Evolutionary conservation across 768 basidiomycete genomes (phyloP).

Genomic region (Royoungia palumana): DNA sequence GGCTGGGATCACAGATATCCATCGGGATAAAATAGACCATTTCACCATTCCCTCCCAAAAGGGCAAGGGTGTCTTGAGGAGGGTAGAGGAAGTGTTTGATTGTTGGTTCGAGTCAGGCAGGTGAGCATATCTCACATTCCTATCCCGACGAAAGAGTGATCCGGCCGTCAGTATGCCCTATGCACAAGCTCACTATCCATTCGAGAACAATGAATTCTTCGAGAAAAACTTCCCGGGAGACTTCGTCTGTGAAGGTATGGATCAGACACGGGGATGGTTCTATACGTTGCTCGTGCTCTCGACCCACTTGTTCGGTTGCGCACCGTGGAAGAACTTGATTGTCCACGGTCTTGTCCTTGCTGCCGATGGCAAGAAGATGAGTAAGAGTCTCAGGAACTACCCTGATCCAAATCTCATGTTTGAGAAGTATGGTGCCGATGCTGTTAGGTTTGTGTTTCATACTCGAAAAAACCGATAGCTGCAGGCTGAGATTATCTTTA

Average conservation of each 20-base stretch:
- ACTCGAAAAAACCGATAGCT: not conserved
- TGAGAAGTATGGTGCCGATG: constrained; percentile 91
- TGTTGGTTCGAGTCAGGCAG: constrained; percentile 99
- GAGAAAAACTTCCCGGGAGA: constrained; percentile 88
- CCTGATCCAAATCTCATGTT: constrained; percentile 93
- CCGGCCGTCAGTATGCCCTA: constrained; percentile 83
- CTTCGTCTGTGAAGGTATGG: constrained; percentile 97
- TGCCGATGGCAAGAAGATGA: constrained; percentile 99
- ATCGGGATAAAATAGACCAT: constrained; percentile 92
- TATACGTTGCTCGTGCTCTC: constrained; percentile 95
- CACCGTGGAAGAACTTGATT: constrained; percentile 98
- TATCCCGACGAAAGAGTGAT: not conserved
- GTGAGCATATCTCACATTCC: constrained; percentile 39
- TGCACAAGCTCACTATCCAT: constrained; percentile 95
- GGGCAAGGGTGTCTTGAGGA: constrained; percentile 82
- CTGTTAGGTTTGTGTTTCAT: constrained; percentile 60
- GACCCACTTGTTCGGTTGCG: constrained; percentile 90
- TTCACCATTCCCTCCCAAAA: constrained; percentile 91
- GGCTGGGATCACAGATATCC: constrained; percentile 81
- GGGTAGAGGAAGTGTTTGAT: constrained; percentile 98
- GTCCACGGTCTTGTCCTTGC: constrained; percentile 95
- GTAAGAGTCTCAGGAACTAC: constrained; percentile 94
- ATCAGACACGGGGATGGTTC: constrained; percentile 99
- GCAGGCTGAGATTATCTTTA: not conserved
- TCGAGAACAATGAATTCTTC: constrained; percentile 91